A percentile compares a stretch with the other conserved stretches of the same genome.
These are phyloP conservation scores for Nicotiana benthamiana DNA, from an alignment of 257 asterid genomes.

Conservation along the genomic window DNA sequence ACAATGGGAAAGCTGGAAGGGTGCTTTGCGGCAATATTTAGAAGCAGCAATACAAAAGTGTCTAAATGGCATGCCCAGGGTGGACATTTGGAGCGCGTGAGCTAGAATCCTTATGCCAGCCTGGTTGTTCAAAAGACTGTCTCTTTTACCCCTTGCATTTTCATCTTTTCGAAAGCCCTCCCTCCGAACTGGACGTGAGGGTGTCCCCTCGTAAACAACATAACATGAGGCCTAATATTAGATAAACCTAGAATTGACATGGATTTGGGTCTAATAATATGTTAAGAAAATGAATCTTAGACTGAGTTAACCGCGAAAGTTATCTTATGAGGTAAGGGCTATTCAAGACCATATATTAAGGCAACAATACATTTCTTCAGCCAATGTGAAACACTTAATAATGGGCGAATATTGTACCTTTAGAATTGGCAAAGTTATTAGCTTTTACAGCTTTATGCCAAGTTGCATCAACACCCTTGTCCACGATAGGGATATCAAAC, in stretches of 20 bases:
- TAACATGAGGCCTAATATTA: too few relatives aligned
- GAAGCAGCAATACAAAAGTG: too few relatives aligned
- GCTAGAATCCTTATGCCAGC: too few relatives aligned
- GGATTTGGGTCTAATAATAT: not conserved
- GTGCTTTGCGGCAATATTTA: too few relatives aligned
- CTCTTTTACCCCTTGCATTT: too few relatives aligned
- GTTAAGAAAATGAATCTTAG: not conserved
- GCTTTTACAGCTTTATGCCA: slow-evolving; percentile 33
- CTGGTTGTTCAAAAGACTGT: too few relatives aligned
- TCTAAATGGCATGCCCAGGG: too few relatives aligned
- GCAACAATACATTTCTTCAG: not conserved
- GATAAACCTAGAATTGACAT: not conserved
- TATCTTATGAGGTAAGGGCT: not conserved
- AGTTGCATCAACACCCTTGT: slow-evolving; percentile 43
- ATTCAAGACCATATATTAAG: not conserved
- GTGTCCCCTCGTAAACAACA: too few relatives aligned
- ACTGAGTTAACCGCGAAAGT: not conserved
- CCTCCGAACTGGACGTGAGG: too few relatives aligned
- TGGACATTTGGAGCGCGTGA: too few relatives aligned
- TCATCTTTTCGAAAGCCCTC: too few relatives aligned
- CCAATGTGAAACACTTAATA: not conserved
- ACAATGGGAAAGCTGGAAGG: too few relatives aligned
- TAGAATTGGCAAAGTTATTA: slow-evolving; percentile 28
- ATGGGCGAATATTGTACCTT: not conserved
- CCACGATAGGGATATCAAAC: slow-evolving; percentile 24